phyloP scores from a whole-genome alignment of 768 basidiomycete species.

The Tylopilus intermedius region DNA sequence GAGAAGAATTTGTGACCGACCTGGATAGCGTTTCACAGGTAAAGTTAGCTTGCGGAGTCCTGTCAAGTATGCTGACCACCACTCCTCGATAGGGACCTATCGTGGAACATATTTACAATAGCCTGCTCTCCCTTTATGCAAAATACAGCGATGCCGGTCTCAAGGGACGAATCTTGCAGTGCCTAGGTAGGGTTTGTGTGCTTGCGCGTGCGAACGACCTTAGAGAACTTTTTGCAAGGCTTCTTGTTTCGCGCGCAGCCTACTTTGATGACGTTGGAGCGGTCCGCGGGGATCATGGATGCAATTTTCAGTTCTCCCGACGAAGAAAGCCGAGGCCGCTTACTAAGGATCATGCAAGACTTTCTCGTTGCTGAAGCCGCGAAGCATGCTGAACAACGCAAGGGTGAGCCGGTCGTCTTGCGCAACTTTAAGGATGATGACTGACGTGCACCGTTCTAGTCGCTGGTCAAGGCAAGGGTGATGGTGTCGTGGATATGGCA shows the following conservation, averaged over 20 bases:
- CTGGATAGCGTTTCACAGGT: conserved; percentile 58
- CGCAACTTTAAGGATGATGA: not conserved
- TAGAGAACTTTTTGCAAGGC: conserved; percentile 41
- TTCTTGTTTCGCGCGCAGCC: conserved; percentile 92
- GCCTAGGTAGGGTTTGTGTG: conserved; percentile 57
- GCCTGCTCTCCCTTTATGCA: conserved; percentile 66
- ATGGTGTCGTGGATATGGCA: conserved; percentile 73
- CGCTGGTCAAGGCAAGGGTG: conserved; percentile 20
- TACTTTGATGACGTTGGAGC: conserved; percentile 77
- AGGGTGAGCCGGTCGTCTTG: conserved; percentile 38
- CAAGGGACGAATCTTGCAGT: conserved; percentile 73
- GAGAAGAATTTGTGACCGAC: conserved; percentile 49
- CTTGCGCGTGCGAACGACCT: not conserved
- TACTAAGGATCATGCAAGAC: conserved; percentile 87
- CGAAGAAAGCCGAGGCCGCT: conserved; percentile 63
- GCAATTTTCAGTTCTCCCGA: conserved; percentile 73
- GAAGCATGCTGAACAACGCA: conserved; percentile 70
- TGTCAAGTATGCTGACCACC: conserved; percentile 2
- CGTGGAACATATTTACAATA: conserved; percentile 76
- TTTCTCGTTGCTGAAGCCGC: conserved; percentile 80
- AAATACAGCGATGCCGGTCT: conserved; percentile 56
- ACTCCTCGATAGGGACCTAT: conserved; percentile 50
- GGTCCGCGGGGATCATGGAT: conserved; percentile 84
- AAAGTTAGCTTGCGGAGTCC: not conserved
- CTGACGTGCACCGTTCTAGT: conserved; percentile 5